Percentiles rank a stretch among this genome's conserved stretches.
These are phyloP conservation scores for Plasmodium malariae DNA, from an alignment of 169 alveolate genomes.

Conservation along the genomic window DNA sequence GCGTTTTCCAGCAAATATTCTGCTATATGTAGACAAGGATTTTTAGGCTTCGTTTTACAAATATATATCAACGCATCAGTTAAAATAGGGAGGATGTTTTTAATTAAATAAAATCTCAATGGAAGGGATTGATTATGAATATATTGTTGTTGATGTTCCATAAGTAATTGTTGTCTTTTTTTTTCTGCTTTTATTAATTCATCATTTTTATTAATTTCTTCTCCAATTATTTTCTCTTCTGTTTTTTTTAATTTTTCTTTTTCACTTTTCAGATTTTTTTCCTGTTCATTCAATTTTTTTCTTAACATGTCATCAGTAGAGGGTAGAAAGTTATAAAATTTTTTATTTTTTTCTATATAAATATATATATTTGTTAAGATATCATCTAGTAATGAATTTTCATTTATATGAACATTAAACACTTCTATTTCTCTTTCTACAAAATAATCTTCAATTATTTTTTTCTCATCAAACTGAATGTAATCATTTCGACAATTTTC, in stretches of 20 bases:
- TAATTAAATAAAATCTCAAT: constrained; percentile 46
- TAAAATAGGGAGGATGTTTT: constrained; percentile 56
- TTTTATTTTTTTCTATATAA: constrained; percentile 45
- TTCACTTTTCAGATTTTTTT: constrained; percentile 5
- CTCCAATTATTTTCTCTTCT: constrained; percentile 9
- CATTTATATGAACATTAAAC: constrained; percentile 28
- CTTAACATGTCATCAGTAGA: constrained; percentile 37
- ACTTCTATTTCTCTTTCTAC: constrained; percentile 46
- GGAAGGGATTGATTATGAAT: constrained; percentile 65
- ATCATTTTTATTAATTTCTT: constrained; percentile 42
- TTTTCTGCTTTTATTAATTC: constrained; percentile 64
- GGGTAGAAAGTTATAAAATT: constrained; percentile 53
- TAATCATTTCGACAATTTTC: constrained; percentile 69
- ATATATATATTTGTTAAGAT: constrained; percentile 48
- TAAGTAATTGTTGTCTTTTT: constrained; percentile 54
- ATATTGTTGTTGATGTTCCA: constrained; percentile 60
- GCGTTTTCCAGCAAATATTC: constrained; percentile 64
- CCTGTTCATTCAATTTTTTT: constrained; percentile 11
- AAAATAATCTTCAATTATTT: constrained; percentile 51
- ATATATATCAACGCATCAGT: constrained; percentile 69
- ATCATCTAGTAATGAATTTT: constrained; percentile 37
- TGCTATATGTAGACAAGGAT: constrained; percentile 69
- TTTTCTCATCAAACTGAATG: constrained; percentile 41
- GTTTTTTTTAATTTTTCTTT: constrained; percentile 14
- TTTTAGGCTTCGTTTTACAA: constrained; percentile 57